phyloP scores from a whole-genome alignment of 2,329 filamentous ascomycete species.

The Paracorniculantispora psalliotae region DNA sequence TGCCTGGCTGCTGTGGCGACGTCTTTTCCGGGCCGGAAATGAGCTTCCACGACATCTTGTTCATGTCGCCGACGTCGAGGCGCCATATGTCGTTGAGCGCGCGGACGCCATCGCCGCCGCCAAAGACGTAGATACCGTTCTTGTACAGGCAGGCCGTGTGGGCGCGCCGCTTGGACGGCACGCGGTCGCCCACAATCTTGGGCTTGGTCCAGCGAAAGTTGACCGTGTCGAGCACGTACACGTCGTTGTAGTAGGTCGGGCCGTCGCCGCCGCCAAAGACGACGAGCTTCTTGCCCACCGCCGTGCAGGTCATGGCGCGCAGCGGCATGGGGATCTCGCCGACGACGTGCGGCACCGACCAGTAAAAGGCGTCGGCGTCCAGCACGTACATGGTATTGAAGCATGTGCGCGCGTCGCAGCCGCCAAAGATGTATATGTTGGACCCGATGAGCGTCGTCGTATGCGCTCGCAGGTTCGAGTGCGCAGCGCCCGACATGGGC shows the following conservation, averaged over 20 bases:
- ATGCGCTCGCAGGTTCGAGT: slow-evolving; percentile 60
- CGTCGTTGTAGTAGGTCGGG: slow-evolving; percentile 66
- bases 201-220: slow-evolving; percentile 64
- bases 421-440: slow-evolving; percentile 64
- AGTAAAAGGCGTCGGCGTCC: slow-evolving; percentile 66
- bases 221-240: slow-evolving; percentile 66
- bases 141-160: slow-evolving; percentile 69
- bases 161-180: slow-evolving; percentile 58
- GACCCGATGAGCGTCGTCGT: slow-evolving; percentile 62
- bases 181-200: slow-evolving; percentile 51
- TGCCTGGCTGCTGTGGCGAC: slow-evolving; percentile 23
- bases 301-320: slow-evolving; percentile 67
- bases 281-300: slow-evolving; percentile 65
- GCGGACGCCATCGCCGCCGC: slow-evolving; percentile 64
- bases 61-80: slow-evolving; percentile 61
- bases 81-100: slow-evolving; percentile 69
- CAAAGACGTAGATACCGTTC: slow-evolving; percentile 68
- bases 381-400: slow-evolving; percentile 67
- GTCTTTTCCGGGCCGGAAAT: slow-evolving; percentile 47
- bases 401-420: slow-evolving; percentile 61
- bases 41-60: slow-evolving; percentile 64
- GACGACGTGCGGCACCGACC: slow-evolving; percentile 59
- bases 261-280: slow-evolving; percentile 67
- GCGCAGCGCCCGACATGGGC: slow-evolving; percentile 56
- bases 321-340: slow-evolving; percentile 61